Percentiles rank a stretch among this genome's conserved stretches.
These are phyloP conservation scores for Chlorella sp. DNA, from an alignment of 139 green algal species.

Conservation along the genomic window DNA sequence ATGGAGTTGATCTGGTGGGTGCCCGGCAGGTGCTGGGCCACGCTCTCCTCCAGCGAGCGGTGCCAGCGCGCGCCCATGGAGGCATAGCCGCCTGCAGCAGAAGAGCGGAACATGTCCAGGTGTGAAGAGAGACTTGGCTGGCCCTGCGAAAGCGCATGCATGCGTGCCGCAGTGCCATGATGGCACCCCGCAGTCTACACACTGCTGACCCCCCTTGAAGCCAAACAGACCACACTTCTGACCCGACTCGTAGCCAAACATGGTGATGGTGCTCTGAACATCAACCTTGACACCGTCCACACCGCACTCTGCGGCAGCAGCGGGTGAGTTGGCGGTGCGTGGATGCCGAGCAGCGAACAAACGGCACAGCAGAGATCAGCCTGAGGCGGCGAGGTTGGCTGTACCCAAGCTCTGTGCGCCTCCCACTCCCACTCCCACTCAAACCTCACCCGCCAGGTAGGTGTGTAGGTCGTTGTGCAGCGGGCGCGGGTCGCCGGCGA, in stretches of 20 bases:
- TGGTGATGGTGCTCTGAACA: constrained; percentile 58
- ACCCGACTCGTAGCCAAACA: constrained; percentile 44
- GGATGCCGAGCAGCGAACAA: too few relatives aligned
- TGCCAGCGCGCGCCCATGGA: constrained; percentile 65
- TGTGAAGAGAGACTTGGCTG: too few relatives aligned
- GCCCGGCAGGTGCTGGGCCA: constrained; percentile 79
- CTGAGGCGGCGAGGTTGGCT: too few relatives aligned
- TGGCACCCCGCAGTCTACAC: not conserved
- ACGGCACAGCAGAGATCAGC: too few relatives aligned
- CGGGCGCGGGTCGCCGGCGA: constrained; percentile 40
- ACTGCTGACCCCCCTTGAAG: too few relatives aligned
- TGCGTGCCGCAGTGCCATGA: too few relatives aligned
- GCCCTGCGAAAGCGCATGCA: too few relatives aligned
- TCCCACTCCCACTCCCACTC: too few relatives aligned
- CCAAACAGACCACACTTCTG: too few relatives aligned
- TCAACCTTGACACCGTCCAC: constrained; percentile 77
- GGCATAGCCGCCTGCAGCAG: constrained; percentile 65
- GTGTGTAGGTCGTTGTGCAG: constrained; percentile 66
- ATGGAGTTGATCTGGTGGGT: constrained; percentile 98
- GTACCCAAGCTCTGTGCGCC: too few relatives aligned
- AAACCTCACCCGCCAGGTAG: constrained; percentile 45
- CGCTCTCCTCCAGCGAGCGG: constrained; percentile 71
- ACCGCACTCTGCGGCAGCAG: constrained; percentile 35
- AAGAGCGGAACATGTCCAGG: too few relatives aligned
- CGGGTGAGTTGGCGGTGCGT: not conserved